Conservation (phyloP, 2,329 filamentous ascomycete species). For the Falciphora oryzae region DNA sequence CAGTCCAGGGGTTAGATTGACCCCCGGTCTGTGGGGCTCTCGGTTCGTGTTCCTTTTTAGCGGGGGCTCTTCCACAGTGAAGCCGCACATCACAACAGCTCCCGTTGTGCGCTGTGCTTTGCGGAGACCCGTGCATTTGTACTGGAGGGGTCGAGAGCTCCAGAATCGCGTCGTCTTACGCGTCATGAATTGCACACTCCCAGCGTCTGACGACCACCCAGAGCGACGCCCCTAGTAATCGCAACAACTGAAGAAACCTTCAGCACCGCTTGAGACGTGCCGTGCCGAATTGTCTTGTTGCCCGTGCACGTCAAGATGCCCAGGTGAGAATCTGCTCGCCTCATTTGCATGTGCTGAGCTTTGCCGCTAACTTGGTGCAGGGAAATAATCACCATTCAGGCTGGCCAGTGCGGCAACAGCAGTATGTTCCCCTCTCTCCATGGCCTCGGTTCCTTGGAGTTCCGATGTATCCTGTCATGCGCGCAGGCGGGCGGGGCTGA, state of each 20-base stretch:
- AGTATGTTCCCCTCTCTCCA: conserved; percentile 55
- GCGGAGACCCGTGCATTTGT: neutral
- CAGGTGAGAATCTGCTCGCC: conserved; percentile 20
- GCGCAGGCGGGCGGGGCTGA: neutral
- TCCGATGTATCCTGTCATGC: neutral
- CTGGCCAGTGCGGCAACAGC: conserved; percentile 99
- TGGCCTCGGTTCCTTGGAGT: conserved; percentile 7
- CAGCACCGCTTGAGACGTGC: neutral
- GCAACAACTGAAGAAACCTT: neutral
- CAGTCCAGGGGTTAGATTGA: neutral
- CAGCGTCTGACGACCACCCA: neutral
- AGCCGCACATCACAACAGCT: neutral
- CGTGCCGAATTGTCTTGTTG: neutral
- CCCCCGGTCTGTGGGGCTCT: neutral
- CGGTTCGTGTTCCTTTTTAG: neutral
- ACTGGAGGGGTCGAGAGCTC: neutral
- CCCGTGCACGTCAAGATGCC: conserved; percentile 22
- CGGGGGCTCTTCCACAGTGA: no score
- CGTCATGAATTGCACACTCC: neutral
- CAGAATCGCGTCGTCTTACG: neutral
- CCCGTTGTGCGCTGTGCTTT: neutral
- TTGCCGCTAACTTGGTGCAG: conserved; percentile 38
- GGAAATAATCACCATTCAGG: conserved; percentile 99
- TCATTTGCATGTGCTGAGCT: neutral
- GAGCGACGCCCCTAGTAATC: neutral